Evolutionary conservation across 2,329 filamentous ascomycete species (phyloP), one percentile per base, ranked within the genome.

Genomic region (Sporothrix humicola): DNA sequence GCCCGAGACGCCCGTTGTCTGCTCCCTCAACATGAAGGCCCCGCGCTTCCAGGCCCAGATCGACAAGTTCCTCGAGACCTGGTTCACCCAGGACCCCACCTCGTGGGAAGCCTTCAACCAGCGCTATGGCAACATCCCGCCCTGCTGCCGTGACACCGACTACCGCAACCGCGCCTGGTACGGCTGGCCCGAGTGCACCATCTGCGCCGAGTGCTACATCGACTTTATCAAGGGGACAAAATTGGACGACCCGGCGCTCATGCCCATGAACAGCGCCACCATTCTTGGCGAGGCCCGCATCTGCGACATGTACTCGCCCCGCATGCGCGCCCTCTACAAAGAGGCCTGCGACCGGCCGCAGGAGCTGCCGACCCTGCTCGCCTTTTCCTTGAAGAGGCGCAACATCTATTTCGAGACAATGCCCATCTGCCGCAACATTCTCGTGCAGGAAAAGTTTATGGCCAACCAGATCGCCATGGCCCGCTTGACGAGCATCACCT

Each of bases 281-380:
- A 74, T 76, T 5, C 77, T 81, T 12, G 75, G 79, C 13, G 76
- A 77, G 0, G 58, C 76, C 1, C 75, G 79, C 6, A 81, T 81
- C 54, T 83, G 82, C 66, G 80, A 81, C 48, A 77, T 83, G 6
- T 83, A 81, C 79, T 82, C 81, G 2, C 79, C 79, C 0, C 79
- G 82, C 5, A 83, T 83, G 81, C 81, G 82, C n/a, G 76, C 68
- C 0, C 78, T 81, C 76, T 83, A 72, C 48, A 2, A 1, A 0
- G 73, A 72, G 2, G 81, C 81, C 2, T 81, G 81, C 6, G 71
- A 76, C 10, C 20, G 3, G 4, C 69, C 75, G 0, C 37, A 72
- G 17, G 75, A 73, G 1, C 75, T 84, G 48, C 74, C 82, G 0
- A 65, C 73, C 1, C 75, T 84, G 44, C 74, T 82, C 0, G 66